Evolutionary conservation across 495 filamentous ascomycete genomes (phyloP).

Genomic region (Lophiostoma macrostomum): DNA sequence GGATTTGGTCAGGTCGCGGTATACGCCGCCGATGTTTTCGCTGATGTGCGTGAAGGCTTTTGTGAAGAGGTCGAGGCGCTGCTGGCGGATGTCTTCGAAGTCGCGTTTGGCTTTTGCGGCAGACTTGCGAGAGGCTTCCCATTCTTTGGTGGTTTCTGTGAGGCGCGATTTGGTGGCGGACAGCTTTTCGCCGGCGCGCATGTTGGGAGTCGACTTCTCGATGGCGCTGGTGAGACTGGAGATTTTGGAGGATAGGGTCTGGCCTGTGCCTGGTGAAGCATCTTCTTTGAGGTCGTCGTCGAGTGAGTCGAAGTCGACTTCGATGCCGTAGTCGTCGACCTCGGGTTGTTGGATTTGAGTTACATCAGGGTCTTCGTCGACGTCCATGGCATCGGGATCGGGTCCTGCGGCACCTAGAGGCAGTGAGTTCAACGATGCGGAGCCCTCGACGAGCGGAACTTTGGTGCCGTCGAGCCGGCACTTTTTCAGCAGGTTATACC

Average conservation of each 20-base stretch:
- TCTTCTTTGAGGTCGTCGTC: constrained; percentile 64
- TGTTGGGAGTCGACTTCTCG: constrained; percentile 91
- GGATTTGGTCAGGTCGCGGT: constrained; percentile 88
- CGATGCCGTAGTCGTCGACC: constrained; percentile 87
- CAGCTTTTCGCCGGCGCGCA: constrained; percentile 90
- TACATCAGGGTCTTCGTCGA: constrained; percentile 47
- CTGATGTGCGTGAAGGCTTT: constrained; percentile 93
- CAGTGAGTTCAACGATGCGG: constrained; percentile 72
- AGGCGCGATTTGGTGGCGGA: constrained; percentile 81
- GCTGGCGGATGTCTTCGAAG: constrained; percentile 75
- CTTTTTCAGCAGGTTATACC: constrained; percentile 77
- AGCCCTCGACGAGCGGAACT: constrained; percentile 72
- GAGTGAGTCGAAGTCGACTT: constrained; percentile 81
- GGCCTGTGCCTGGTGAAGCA: constrained; percentile 18
- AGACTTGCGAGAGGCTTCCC: constrained; percentile 71
- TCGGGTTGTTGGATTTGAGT: constrained; percentile 45
- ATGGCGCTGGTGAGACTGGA: constrained; percentile 69
- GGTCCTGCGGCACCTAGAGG: constrained; percentile 75
- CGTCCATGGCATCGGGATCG: constrained; percentile 78
- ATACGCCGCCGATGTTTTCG: constrained; percentile 88
- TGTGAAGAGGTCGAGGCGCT: constrained; percentile 87
- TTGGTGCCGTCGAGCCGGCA: constrained; percentile 93
- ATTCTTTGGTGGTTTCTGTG: constrained; percentile 81
- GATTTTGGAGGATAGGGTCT: constrained; percentile 78
- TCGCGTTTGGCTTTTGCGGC: constrained; percentile 74